Base-by-base conservation (phyloP, 106 monocot genomes). In the Alisma plantagoaquatica region DNA sequence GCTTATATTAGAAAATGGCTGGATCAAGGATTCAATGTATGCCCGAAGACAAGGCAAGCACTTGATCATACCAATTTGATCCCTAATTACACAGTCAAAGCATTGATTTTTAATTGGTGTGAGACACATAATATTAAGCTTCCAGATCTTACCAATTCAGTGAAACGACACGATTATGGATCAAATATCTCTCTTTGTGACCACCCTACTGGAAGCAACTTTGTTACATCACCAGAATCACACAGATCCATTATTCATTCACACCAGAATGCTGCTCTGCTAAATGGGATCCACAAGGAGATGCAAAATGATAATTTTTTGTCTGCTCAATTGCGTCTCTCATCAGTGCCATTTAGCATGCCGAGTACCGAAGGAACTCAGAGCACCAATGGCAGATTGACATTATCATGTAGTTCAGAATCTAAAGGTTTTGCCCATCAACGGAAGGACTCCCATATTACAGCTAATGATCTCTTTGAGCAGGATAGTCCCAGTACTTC, bases 21-120 rank as follows among this genome's bases (percentile, higher is more conserved):
- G 67, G 96, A 89, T 68, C 73, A 70, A 63, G 96, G 96, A 27
- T 68, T 87, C 48, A 89, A 53, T 42, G 70, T 89, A 42, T 98
- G 96, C 46, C 89, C 96, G 29, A 89, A 89, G 69, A 89, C 96
- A 21, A 75, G 63, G 20, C 84, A 98, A 56, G 74, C 76, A 46
- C 84, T 98, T 54, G 75, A 26, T 1, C 84, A 85, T 41, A 74
- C 67, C 29, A 98, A 81, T 59, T 77, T 98, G 65, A 98, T 85
- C 43, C 84, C 96, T 17, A 98, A 98, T 58, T 85, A 85, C 53
- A 84, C 89, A 41, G 96, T 89, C 53, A 98, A 98, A 64, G 80
- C 74, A 28, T 71, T 88, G 49, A 89, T 98, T 61, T 81, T 63
- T 16, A 98, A 79, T 51, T 98, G 84, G 89, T 98, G 89, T 19